Evolutionary conservation across 164 flowering plant species (phyloP).

Genomic region (Amborella trichopoda): DNA sequence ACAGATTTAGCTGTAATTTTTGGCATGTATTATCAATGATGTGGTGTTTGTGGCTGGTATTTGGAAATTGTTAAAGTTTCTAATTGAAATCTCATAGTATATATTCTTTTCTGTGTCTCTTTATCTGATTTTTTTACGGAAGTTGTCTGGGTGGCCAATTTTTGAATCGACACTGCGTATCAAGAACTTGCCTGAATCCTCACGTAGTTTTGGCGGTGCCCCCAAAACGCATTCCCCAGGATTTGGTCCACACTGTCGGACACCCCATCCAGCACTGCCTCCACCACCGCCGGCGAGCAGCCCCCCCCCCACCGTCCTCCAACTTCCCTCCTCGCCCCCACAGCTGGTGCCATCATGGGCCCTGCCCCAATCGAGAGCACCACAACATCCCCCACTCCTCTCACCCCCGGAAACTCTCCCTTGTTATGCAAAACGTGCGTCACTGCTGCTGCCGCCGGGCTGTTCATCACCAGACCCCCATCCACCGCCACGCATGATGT

Average conservation of each 20-base stretch:
- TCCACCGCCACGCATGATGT: conserved; percentile 70
- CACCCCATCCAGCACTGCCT: conserved; percentile 58
- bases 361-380: conserved; percentile 3
- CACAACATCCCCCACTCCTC: conserved; percentile 38
- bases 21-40: not conserved
- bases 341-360: not conserved
- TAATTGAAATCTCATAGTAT: not conserved
- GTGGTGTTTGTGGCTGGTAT: not conserved
- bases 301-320: conserved; percentile 23
- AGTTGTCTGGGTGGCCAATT: no score
- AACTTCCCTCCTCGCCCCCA: not conserved
- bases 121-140: no score
- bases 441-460: conserved; percentile 90
- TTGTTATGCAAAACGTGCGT: conserved; percentile 97
- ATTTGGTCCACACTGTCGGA: conserved; percentile 68
- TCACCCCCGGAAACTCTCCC: conserved; percentile 89
- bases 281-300: conserved; percentile 34
- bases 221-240: conserved; percentile 65
- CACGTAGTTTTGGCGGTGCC: conserved; percentile 31
- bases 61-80: not conserved
- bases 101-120: not conserved
- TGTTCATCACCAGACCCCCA: conserved; percentile 83
- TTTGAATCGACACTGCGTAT: no score
- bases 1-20: not conserved
- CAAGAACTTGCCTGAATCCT: conserved; percentile 9